A percentile compares a stretch with the other conserved stretches of the same genome.
Evolutionary conservation across 805 yeast genomes (phyloP).

Genomic region (Zygotorulaspora florentina): DNA sequence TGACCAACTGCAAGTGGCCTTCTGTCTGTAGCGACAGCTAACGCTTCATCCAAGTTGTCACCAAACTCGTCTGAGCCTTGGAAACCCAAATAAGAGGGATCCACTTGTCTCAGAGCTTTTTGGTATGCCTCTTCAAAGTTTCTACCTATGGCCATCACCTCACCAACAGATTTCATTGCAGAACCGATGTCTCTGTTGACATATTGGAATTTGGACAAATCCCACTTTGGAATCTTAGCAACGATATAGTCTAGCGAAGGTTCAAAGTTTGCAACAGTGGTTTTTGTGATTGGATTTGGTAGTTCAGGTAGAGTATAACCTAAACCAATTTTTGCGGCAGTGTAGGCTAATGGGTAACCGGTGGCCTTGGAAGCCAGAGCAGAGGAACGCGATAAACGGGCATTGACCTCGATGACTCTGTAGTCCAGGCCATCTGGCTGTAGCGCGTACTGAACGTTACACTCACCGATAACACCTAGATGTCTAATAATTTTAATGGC

Average conservation of each 20-base stretch:
- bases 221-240: slow-evolving; percentile 98
- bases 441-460: slow-evolving; percentile 95
- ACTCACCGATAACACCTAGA: slow-evolving; percentile 97
- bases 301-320: slow-evolving; percentile 93
- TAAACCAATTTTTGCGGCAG: slow-evolving; percentile 95
- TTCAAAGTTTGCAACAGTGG: slow-evolving; percentile 94
- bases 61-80: slow-evolving; percentile 72
- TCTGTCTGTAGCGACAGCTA: slow-evolving; percentile 88
- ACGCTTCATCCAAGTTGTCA: slow-evolving; percentile 71
- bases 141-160: slow-evolving; percentile 98
- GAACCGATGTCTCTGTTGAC: slow-evolving; percentile 92
- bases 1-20: slow-evolving; percentile 98
- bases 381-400: slow-evolving; percentile 93
- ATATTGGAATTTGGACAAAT: slow-evolving; percentile 88
- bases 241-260: slow-evolving; percentile 96
- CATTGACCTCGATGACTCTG: slow-evolving; percentile 96
- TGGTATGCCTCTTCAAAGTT: slow-evolving; percentile 96
- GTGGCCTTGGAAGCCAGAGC: slow-evolving; percentile 98
- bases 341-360: slow-evolving; percentile 97
- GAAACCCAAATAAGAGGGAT: slow-evolving; percentile 85
- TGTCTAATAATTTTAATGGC: slow-evolving; percentile 97
- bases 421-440: slow-evolving; percentile 95
- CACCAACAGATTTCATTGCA: slow-evolving; percentile 98
- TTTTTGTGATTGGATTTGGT: slow-evolving; percentile 94
- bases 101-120: slow-evolving; percentile 94